A percentile compares a stretch with the other conserved stretches of the same genome.
Evolutionary conservation across 192 early-diverging fungal genomes (phyloP).

Genomic region (Mortierella claussenii): DNA sequence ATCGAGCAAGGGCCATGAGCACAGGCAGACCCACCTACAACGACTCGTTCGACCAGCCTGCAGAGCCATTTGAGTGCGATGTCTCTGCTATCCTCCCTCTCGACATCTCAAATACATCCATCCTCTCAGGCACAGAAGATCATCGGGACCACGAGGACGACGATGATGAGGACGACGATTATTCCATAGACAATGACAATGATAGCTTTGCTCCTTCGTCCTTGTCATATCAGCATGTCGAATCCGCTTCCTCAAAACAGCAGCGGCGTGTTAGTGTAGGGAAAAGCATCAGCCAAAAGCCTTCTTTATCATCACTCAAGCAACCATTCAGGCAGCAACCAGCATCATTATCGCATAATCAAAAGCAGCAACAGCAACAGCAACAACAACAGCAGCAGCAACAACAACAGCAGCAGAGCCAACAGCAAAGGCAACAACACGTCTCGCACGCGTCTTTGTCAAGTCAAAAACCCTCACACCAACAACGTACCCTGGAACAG

Average conservation of each 20-base stretch:
- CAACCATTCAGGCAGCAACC: too few relatives aligned
- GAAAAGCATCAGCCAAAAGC: too few relatives aligned
- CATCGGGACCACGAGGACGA: slow-evolving; percentile 4
- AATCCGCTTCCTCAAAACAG: not conserved
- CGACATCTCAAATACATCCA: slow-evolving; percentile 9
- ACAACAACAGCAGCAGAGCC: not conserved
- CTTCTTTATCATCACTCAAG: too few relatives aligned
- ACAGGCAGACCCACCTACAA: slow-evolving; percentile 23
- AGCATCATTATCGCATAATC: not conserved
- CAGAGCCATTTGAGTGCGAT: slow-evolving; percentile 47
- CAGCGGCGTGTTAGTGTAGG: not conserved
- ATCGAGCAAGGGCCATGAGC: not conserved
- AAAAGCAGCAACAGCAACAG: slow-evolving; percentile 1
- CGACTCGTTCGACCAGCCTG: slow-evolving; percentile 49
- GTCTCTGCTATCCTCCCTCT: slow-evolving; percentile 33
- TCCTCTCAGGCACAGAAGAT: slow-evolving; percentile 34
- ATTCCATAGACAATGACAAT: slow-evolving; percentile 16
- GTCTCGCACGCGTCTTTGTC: not conserved
- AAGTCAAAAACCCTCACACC: too few relatives aligned
- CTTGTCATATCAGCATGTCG: not conserved
- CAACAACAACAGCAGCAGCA: not conserved
- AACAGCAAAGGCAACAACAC: not conserved
- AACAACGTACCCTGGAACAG: not conserved
- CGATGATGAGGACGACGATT: slow-evolving; percentile 11
- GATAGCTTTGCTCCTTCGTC: slow-evolving; percentile 21